Evolutionary conservation across 2,329 filamentous ascomycete species (phyloP).

Genomic region (Epichloe sylvatica): DNA sequence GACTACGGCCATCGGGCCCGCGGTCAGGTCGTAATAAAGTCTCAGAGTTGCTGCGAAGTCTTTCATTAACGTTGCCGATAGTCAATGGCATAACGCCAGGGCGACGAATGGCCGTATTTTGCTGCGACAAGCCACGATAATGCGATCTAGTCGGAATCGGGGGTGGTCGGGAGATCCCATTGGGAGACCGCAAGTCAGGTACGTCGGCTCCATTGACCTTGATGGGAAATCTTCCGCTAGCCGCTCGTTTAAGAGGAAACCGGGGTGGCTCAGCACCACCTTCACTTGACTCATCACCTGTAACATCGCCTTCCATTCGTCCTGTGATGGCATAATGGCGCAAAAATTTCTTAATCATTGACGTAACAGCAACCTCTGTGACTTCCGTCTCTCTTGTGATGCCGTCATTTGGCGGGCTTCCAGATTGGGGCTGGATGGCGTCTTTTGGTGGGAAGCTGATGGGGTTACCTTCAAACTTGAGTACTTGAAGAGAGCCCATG

Average conservation of each 20-base stretch:
- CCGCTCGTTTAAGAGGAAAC: constrained; percentile 46
- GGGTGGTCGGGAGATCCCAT: constrained; percentile 46
- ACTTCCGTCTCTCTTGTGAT: constrained; percentile 45
- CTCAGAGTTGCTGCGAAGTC: constrained; percentile 52
- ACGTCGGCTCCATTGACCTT: constrained; percentile 63
- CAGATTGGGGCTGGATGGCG: constrained; percentile 45
- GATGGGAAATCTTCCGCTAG: constrained; percentile 53
- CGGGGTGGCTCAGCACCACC: constrained; percentile 62
- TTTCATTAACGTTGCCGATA: constrained; percentile 56
- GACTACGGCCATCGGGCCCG: constrained; percentile 36
- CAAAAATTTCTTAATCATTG: constrained; percentile 48
- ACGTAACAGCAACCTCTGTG: constrained; percentile 44
- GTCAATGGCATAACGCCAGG: constrained; percentile 60
- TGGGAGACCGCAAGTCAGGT: constrained; percentile 54
- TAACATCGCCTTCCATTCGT: constrained; percentile 40
- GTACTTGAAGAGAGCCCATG: constrained; percentile 75
- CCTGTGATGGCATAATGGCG: constrained; percentile 38
- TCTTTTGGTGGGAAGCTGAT: constrained; percentile 66
- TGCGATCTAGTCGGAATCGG: constrained; percentile 67
- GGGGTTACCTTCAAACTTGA: constrained; percentile 83
- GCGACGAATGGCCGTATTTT: constrained; percentile 48
- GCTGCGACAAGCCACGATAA: constrained; percentile 59
- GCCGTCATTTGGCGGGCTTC: constrained; percentile 41
- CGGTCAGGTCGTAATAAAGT: constrained; percentile 40
- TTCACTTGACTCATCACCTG: constrained; percentile 53